Base-by-base conservation (phyloP, 148 eudicot genomes). In the Silene conica region DNA sequence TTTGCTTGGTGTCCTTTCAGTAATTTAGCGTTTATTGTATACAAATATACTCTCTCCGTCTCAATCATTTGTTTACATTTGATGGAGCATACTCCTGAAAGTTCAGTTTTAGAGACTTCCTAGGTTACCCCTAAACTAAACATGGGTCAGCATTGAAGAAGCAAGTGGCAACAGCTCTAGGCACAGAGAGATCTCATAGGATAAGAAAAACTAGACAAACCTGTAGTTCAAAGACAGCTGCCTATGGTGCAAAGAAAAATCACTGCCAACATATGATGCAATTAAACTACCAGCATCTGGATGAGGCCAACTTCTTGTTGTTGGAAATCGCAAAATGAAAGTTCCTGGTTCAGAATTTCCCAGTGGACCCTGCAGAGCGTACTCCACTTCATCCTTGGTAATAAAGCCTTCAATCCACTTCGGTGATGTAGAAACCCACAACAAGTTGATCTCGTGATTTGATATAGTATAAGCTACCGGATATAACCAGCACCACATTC, bases 221-320 rank as follows among this genome's bases (percentile, higher is more conserved):
- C 97, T 88, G 88, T 86, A 80, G 58, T 95, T 90, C 23, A 86
- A 79, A 69, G 99, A 87, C 73, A 95, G 86, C 80, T 87, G 83
- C 79, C 96, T 78, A 77, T 95, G 93, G 73, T 81, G 97, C 79
- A 95, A 85, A 31, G 80, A 81, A 70, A 85, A 85, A 84, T 90
- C 97, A 61, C 84, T 83, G 46, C 89, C 90, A 67, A 95, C 82
- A 77, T 95, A 95, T 73, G 97, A 92, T 38, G 85, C 94, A 21
- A 95, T 86, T 74, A 90, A 83, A 79, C 87, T 88, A 64, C 99
- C 99, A 73, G 97, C 96, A 86, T 95, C 99, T 16, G 97, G 97
- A 75, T 95, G 99, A 74, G 99, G 99, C 99, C 99, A 95, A 80
- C 93, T 87, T 75, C 99, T 87, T 31, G 99, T 85, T 41, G 99